Conservation (phyloP, 23 red algal genomes). For the Gracilariopsis chorda region DNA sequence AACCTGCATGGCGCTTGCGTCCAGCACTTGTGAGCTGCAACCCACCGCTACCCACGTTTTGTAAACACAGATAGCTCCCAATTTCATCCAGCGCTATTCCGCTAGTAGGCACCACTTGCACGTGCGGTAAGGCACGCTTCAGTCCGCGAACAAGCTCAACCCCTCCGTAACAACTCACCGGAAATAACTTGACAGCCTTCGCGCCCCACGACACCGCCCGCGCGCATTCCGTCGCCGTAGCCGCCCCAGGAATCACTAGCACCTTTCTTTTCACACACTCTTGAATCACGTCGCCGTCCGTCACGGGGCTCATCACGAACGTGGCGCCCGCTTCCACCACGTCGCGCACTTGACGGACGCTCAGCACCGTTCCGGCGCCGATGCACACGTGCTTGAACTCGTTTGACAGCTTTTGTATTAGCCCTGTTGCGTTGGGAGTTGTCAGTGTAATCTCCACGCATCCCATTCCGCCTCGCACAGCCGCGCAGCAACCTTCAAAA, state of each 20-base stretch:
- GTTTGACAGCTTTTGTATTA: slow-evolving; percentile 18
- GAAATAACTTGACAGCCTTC: slow-evolving; percentile 81
- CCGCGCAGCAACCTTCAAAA: slow-evolving; percentile 5
- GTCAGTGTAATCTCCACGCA: slow-evolving; percentile 87
- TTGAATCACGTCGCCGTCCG: slow-evolving; percentile 19
- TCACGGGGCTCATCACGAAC: slow-evolving; percentile 78
- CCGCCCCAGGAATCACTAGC: slow-evolving; percentile 77
- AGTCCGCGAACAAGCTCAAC: slow-evolving; percentile 77
- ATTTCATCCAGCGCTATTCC: slow-evolving; percentile 56
- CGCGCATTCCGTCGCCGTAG: slow-evolving; percentile 77
- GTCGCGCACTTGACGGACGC: neutral
- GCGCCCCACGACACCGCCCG: slow-evolving; percentile 15
- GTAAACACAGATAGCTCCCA: slow-evolving; percentile 26
- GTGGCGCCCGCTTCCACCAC: slow-evolving; percentile 24
- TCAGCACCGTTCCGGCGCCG: slow-evolving; percentile 91
- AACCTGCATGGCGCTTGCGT: neutral
- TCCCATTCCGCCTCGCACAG: slow-evolving; percentile 46
- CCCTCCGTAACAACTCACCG: slow-evolving; percentile 59
- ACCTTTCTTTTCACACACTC: neutral
- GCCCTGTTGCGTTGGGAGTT: slow-evolving; percentile 44
- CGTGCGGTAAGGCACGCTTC: slow-evolving; percentile 70
- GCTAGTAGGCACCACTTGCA: slow-evolving; percentile 86
- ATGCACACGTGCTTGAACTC: slow-evolving; percentile 36
- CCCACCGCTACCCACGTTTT: slow-evolving; percentile 78
- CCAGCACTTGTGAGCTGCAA: slow-evolving; percentile 71